Evolutionary conservation across 495 filamentous ascomycete genomes (phyloP), one percentile per base, ranked within the genome.

Genomic region (Penicillium paradoxum): DNA sequence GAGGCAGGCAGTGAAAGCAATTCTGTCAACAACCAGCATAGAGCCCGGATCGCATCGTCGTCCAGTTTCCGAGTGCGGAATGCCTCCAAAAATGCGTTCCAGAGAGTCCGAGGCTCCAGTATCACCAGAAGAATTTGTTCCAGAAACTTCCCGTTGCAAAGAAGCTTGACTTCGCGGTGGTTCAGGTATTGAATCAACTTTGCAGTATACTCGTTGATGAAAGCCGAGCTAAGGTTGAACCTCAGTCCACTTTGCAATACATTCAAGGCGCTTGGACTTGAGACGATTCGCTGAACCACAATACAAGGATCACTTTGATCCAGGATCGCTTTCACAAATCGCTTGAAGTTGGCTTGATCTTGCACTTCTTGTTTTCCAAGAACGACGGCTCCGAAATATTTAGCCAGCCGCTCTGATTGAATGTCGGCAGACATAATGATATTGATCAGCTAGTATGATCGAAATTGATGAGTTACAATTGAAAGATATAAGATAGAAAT

Each of bases 11-110:
- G 62, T 3, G 68, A 76, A 0, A 88, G 47, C 1, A 88, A 66
- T 62, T 87, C 77, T 0, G 76, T 51, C 0, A 83, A 58, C 9
- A 90, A 60, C 82, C 85, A 89, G 4, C 74, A 75, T 47, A 89
- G 83, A 0, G 73, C 67, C 2, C 74, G 61, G 1, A 73, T 54
- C 0, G 70, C 69, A 14, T 68, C 51, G 3, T 67, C 45, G 1
- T 70, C 58, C 19, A 88, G 67, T 4, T 63, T 34, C 14, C 64
- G 49, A 1, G 53, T 54, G 3, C 56, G 56, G 47, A 78, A 77
- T 0, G 78, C 58, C 1, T 72, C 49, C n/a, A 81, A 34, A 6
- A 87, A 66, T 1, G 74, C 69, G 40, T 79, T 69, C 84, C 84
- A 88, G 25, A 88, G 73, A 0, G 77, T 74, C 0, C 80, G 81